Conservation (phyloP, 1,139 yeast species). For the Sugiyamaella pinicola region DNA sequence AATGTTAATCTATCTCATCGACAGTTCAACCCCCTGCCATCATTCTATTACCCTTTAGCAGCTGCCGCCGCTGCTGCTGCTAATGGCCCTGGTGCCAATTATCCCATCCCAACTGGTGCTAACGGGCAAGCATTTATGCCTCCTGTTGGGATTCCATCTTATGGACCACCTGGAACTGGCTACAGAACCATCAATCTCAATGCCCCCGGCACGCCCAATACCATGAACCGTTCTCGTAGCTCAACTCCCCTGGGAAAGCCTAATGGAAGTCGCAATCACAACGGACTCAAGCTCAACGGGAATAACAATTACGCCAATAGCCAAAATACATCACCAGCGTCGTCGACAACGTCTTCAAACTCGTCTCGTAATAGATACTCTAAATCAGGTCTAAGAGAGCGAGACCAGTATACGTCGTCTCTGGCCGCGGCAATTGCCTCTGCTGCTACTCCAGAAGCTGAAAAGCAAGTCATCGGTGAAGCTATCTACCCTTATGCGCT, state of each 20-base stretch:
- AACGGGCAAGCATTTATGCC: conserved; percentile 11
- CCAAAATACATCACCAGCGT: conserved; percentile 44
- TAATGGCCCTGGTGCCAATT: not conserved
- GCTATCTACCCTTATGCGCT: conserved; percentile 86
- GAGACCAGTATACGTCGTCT: conserved; percentile 35
- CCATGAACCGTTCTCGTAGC: conserved; percentile 16
- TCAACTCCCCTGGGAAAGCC: conserved; percentile 31
- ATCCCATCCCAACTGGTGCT: conserved; percentile 10
- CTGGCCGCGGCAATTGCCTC: conserved; percentile 41
- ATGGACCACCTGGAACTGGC: conserved; percentile 14
- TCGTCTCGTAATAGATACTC: conserved; percentile 15
- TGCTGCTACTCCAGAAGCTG: conserved; percentile 60
- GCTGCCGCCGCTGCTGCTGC: conserved; percentile 19
- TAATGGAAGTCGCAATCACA: conserved; percentile 25
- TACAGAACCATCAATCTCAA: conserved; percentile 1
- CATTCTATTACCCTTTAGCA: conserved; percentile 19
- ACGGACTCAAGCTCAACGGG: conserved; percentile 17
- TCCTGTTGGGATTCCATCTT: conserved; percentile 4
- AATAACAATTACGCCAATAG: conserved; percentile 30
- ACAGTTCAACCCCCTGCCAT: conserved; percentile 20
- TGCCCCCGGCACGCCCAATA: conserved; percentile 12
- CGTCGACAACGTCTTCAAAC: conserved; percentile 6
- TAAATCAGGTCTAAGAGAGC: conserved; percentile 37
- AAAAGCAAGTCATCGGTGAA: conserved; percentile 90
- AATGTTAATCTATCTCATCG: conserved; percentile 21